These are phyloP conservation scores for Stachybotrys elegans DNA, from an alignment of 2,329 filamentous ascomycete genomes.

Conservation along the genomic window DNA sequence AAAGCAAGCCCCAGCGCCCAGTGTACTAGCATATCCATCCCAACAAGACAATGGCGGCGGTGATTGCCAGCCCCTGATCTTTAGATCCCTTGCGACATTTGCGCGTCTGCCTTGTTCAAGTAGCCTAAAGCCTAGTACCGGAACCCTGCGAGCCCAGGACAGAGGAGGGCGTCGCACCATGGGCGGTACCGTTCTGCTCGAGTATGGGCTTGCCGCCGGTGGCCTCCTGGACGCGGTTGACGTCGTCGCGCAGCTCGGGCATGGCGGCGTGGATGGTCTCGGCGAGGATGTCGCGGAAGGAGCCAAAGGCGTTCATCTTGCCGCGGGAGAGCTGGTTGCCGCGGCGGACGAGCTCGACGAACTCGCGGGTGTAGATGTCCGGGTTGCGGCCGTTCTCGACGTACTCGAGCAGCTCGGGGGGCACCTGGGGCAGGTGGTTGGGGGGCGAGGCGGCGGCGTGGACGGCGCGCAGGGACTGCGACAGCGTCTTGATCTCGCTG, in stretches of 20 bases:
- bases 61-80: too few relatives aligned
- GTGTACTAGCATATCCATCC: too few relatives aligned
- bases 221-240: conserved; percentile 42
- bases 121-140: too few relatives aligned
- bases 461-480: conserved; percentile 30
- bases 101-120: too few relatives aligned
- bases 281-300: conserved; percentile 59
- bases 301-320: conserved; percentile 55
- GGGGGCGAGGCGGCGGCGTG: conserved; percentile 36
- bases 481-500: conserved; percentile 43
- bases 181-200: conserved; percentile 11
- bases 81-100: too few relatives aligned
- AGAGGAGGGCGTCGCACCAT: too few relatives aligned
- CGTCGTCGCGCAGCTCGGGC: conserved; percentile 54
- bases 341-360: conserved; percentile 62
- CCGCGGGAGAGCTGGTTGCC: conserved; percentile 64
- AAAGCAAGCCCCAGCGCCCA: too few relatives aligned
- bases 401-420: conserved; percentile 61
- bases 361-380: conserved; percentile 70
- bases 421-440: conserved; percentile 44
- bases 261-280: conserved; percentile 51
- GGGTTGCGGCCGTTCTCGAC: conserved; percentile 68
- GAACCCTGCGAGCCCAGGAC: too few relatives aligned
- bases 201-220: conserved; percentile 33
- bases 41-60: too few relatives aligned